Percentiles rank a stretch among this genome's conserved stretches.
phyloP scores from a whole-genome alignment of 2,329 filamentous ascomycete species.

The Colletotrichum gigasporum region DNA sequence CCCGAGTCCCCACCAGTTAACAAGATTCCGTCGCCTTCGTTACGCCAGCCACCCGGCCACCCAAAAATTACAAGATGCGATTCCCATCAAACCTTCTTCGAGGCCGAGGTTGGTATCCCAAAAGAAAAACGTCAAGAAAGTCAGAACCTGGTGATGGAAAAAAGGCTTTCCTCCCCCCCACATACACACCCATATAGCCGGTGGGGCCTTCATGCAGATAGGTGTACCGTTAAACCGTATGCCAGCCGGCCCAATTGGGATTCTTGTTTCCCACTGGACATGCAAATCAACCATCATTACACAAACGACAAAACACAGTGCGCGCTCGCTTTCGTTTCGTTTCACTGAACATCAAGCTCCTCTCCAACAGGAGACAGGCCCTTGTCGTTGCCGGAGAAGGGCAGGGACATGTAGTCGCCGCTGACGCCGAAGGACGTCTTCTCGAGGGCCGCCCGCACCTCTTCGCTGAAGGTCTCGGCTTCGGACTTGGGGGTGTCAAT shows the following conservation, averaged over 20 bases:
- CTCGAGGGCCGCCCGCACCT: conserved; percentile 20
- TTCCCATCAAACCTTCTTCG: conserved; percentile 9
- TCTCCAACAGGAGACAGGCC: conserved; percentile 27
- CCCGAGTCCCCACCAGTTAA: neutral
- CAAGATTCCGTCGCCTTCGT: neutral
- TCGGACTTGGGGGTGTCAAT: conserved; percentile 43
- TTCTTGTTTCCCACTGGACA: neutral
- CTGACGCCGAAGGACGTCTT: conserved; percentile 10
- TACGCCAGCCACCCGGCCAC: conserved; percentile 17
- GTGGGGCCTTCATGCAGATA: conserved; percentile 11
- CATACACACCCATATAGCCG: neutral
- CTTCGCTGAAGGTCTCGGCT: conserved; percentile 14
- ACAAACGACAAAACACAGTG: conserved; percentile 19
- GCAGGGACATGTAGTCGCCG: conserved; percentile 27
- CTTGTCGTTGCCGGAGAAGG: conserved; percentile 8
- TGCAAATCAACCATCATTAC: conserved; percentile 4
- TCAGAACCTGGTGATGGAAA: neutral
- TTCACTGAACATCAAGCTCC: conserved; percentile 9
- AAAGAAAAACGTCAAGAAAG: conserved; percentile 10
- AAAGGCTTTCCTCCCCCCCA: neutral
- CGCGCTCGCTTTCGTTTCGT: conserved; percentile 24
- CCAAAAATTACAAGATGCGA: conserved; percentile 27
- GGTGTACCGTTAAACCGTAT: conserved; percentile 23
- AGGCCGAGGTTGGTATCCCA: conserved; percentile 29
- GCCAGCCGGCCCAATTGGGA: neutral